Conservation (phyloP, 177 flowering plant species). For the Tripterygium wilfordii region DNA sequence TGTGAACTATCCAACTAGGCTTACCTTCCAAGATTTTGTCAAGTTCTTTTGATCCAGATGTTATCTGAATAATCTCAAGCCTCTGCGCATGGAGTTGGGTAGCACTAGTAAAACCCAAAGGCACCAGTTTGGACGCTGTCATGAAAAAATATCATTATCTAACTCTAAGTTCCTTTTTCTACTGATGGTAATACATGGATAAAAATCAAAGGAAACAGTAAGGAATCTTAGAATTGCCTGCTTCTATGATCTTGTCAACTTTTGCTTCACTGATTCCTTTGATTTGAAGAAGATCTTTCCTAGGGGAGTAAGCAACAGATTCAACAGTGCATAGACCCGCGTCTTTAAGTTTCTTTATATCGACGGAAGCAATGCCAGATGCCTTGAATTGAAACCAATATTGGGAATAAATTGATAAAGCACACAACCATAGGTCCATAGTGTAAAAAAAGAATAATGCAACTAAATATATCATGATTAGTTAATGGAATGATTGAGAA, state of each 20-base stretch:
- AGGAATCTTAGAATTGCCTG: slow-evolving; percentile 38
- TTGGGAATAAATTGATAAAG: neutral
- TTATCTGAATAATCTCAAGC: slow-evolving; percentile 83
- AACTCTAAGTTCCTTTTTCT: no score
- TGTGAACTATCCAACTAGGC: no score
- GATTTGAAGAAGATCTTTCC: slow-evolving; percentile 89
- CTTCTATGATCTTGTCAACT: slow-evolving; percentile 94
- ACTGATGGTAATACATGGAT: no score
- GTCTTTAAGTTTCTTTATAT: slow-evolving; percentile 91
- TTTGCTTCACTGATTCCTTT: slow-evolving; percentile 97
- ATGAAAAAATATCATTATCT: no score
- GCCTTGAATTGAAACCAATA: slow-evolving; percentile 29
- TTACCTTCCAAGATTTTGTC: slow-evolving; percentile 91
- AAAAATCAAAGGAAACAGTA: no score
- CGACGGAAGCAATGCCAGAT: slow-evolving; percentile 83
- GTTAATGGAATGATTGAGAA: no score
- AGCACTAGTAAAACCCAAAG: slow-evolving; percentile 94
- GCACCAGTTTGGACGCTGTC: slow-evolving; percentile 87
- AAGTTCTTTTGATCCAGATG: slow-evolving; percentile 90
- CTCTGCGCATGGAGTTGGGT: slow-evolving; percentile 89
- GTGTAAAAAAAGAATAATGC: neutral
- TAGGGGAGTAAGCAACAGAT: slow-evolving; percentile 80
- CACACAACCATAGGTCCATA: neutral
- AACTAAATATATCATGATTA: no score
- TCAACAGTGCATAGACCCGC: slow-evolving; percentile 93